These are phyloP conservation scores for Pleurotus giganteus DNA, from an alignment of 768 basidiomycete genomes.

Conservation along the genomic window DNA sequence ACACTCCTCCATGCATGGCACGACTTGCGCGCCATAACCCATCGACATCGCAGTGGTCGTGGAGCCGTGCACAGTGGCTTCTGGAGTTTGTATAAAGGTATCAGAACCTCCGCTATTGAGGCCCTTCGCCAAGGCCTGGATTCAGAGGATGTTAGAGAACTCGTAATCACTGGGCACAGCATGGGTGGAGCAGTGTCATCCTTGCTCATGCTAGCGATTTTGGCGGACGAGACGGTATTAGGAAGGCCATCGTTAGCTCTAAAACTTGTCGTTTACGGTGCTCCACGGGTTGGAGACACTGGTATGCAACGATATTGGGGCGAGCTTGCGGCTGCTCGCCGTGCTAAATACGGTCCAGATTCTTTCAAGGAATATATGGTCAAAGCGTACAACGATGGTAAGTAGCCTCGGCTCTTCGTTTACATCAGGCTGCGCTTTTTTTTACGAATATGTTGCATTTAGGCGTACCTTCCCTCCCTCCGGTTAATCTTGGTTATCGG, in stretches of 20 bases:
- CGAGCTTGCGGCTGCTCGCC: conserved; percentile 31
- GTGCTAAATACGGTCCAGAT: conserved; percentile 30
- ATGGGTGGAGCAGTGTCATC: conserved; percentile 55
- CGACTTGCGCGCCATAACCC: conserved; percentile 41
- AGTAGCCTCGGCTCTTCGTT: conserved; percentile 11
- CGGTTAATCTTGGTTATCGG: conserved; percentile 45
- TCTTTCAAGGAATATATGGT: conserved; percentile 46
- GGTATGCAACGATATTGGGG: conserved; percentile 41
- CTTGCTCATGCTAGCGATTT: conserved; percentile 46
- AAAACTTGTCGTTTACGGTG: conserved; percentile 48
- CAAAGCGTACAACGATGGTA: conserved; percentile 58
- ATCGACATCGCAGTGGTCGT: conserved; percentile 34
- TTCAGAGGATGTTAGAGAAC: conserved; percentile 33
- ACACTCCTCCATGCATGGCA: conserved; percentile 41
- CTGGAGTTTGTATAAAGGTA: conserved; percentile 48
- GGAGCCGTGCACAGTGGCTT: conserved; percentile 53
- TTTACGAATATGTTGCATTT: not conserved
- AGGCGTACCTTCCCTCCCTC: conserved; percentile 63
- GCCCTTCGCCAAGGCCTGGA: conserved; percentile 37
- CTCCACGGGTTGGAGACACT: conserved; percentile 47
- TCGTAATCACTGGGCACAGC: conserved; percentile 57
- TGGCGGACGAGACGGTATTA: conserved; percentile 26
- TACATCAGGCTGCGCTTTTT: not conserved
- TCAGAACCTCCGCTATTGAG: conserved; percentile 29
- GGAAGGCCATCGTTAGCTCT: conserved; percentile 27